Evolutionary conservation across 1,139 yeast genomes (phyloP), one percentile per base, ranked within the genome.

Genomic region (Candida tetrigidarum): DNA sequence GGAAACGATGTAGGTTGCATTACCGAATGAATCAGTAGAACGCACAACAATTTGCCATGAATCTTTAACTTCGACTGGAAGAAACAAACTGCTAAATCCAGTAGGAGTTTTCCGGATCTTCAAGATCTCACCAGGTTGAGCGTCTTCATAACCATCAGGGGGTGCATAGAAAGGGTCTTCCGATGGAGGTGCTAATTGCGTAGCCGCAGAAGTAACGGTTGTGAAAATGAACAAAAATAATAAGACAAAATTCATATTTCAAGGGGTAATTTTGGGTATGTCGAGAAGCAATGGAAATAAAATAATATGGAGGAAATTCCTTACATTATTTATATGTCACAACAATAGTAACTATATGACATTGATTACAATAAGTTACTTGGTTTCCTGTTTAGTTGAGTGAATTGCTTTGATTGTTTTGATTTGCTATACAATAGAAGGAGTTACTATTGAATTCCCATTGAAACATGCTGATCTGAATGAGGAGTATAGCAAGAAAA

Each of bases 41-140:
- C 72, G 56, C 1, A 67, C 66, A 42, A 69, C 48, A 37, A 66
- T 44, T 49, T 68, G 71, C 65, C 69, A 65, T 1, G 64, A 41
- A 26, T 56, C 56, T 30, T 60, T 43, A 6, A 55, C 49, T 5
- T 57, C 50, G 3, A 60, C 52, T 7, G 55, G 50, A 20, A 54
- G 37, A 22, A 45, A 47, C 11, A 56, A 26, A 51, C 56, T 51
- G 37, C 50, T 50, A 5, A 62, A 39, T 23, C 42, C 48, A 12
- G 42, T 45, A 2, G 67, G 68, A 14, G 66, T 49, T 20, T 47
- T 50, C 47, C 70, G 55, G 29, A 42, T 42, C 37, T 51, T 60
- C 22, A 64, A 51, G 14, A 63, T 59, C 4, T 58, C 50, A 4
- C 68, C 68, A 3, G 48, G 39, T n/a, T 52, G 42, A 10, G 41